Evolutionary conservation across 441 rosid species (phyloP).

Genomic region (Hypseocharis bilobata): DNA sequence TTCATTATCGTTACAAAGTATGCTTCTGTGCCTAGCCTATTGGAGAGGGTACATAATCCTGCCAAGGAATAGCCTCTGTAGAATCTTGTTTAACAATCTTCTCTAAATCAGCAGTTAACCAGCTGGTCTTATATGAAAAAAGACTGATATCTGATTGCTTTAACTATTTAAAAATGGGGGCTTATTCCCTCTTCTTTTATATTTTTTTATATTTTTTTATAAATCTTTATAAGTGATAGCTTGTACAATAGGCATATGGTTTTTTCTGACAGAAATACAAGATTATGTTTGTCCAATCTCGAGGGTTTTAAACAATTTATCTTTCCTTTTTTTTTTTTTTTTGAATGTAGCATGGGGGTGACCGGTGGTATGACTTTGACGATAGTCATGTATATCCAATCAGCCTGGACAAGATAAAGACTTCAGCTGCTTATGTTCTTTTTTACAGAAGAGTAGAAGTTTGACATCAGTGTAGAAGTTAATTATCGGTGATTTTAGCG

Average conservation of each 20-base stretch:
- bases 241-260: too few relatives aligned
- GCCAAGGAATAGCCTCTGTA: too few relatives aligned
- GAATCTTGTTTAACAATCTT: too few relatives aligned
- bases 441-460: constrained; percentile 76
- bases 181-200: too few relatives aligned
- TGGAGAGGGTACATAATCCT: background rate
- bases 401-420: constrained; percentile 71
- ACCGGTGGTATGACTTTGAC: constrained; percentile 82
- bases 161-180: too few relatives aligned
- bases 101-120: too few relatives aligned
- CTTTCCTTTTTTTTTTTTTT: constrained; percentile 9
- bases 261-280: too few relatives aligned
- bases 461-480: constrained; percentile 20
- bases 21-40: constrained; percentile 3
- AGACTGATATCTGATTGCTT: background rate
- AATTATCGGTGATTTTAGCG: constrained; percentile 11
- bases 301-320: background rate
- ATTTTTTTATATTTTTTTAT: too few relatives aligned
- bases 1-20: background rate
- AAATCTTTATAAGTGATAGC: too few relatives aligned
- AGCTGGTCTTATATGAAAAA: too few relatives aligned
- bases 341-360: constrained; percentile 71
- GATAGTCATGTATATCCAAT: constrained; percentile 72
- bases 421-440: constrained; percentile 90
- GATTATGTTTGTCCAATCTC: background rate